A percentile compares a stretch with the other conserved stretches of the same genome.
Conservation (phyloP, 768 basidiomycete species). For the Lactarius hengduanensis region DNA sequence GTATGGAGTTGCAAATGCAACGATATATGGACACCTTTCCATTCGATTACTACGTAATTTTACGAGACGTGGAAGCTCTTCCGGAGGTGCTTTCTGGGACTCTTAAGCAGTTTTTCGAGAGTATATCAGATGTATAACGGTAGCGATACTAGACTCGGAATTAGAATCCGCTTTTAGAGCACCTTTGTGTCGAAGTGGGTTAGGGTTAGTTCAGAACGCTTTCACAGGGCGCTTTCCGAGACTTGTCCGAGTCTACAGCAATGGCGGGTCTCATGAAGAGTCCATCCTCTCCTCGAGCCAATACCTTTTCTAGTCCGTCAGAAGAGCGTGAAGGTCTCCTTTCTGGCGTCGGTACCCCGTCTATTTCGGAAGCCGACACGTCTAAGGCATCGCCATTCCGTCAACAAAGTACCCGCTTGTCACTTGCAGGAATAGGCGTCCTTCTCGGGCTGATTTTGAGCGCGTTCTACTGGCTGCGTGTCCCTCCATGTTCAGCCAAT, state of each 20-base stretch:
- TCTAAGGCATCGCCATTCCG: background rate
- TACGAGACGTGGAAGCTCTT: conserved; percentile 85
- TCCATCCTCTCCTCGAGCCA: background rate
- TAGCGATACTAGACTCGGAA: conserved; percentile 39
- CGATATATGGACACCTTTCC: conserved; percentile 96
- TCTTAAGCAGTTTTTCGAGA: conserved; percentile 89
- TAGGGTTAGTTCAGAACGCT: background rate
- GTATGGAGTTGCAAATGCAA: conserved; percentile 83
- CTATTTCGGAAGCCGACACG: background rate
- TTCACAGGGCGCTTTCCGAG: background rate
- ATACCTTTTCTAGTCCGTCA: background rate
- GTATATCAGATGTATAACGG: conserved; percentile 60
- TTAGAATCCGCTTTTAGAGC: background rate
- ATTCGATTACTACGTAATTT: conserved; percentile 95
- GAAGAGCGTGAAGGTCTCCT: conserved; percentile 32
- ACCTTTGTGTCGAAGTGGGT: background rate
- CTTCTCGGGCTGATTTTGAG: conserved; percentile 16
- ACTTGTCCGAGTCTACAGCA: background rate
- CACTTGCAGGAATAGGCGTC: conserved; percentile 14
- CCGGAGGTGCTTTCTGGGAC: conserved; percentile 89
- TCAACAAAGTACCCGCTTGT: conserved; percentile 1
- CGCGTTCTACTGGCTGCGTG: conserved; percentile 9
- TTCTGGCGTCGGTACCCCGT: conserved; percentile 16
- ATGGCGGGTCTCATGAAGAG: conserved; percentile 1
- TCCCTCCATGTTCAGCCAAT: conserved; percentile 8